Conservation (phyloP, 106 monocot species). For the Dendrobium catenatum region DNA sequence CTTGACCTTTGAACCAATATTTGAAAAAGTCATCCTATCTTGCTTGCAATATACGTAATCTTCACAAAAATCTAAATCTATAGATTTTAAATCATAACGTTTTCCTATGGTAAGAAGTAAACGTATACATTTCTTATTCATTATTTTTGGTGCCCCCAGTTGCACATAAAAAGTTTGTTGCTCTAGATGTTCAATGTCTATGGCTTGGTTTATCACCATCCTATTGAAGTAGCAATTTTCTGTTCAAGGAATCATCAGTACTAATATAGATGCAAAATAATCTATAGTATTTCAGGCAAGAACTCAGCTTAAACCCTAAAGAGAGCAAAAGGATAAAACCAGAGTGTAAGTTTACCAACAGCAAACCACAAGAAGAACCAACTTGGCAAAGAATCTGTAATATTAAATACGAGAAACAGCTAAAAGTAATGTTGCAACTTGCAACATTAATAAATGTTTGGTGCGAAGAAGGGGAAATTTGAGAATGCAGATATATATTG, state of each 20-base stretch:
- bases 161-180: not conserved
- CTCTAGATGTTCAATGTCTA: not conserved
- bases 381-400: not conserved
- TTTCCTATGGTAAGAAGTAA: too few species aligned
- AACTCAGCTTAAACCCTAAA: not conserved
- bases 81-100: too few species aligned
- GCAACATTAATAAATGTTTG: not conserved
- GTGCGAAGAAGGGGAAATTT: not conserved
- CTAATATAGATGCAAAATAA: not conserved
- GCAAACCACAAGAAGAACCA: not conserved
- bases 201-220: not conserved
- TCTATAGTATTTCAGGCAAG: not conserved
- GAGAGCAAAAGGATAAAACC: not conserved
- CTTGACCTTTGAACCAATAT: too few species aligned
- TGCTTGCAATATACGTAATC: too few species aligned
- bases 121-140: too few species aligned
- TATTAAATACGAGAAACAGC: not conserved
- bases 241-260: not conserved
- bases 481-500: not conserved
- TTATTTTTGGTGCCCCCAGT: too few species aligned
- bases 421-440: not conserved
- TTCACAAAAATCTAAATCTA: too few species aligned
- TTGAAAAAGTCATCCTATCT: too few species aligned
- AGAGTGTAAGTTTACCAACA: not conserved
- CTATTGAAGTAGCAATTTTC: not conserved